phyloP scores from a whole-genome alignment of 306 rosid species.

The Lupinus albus region DNA sequence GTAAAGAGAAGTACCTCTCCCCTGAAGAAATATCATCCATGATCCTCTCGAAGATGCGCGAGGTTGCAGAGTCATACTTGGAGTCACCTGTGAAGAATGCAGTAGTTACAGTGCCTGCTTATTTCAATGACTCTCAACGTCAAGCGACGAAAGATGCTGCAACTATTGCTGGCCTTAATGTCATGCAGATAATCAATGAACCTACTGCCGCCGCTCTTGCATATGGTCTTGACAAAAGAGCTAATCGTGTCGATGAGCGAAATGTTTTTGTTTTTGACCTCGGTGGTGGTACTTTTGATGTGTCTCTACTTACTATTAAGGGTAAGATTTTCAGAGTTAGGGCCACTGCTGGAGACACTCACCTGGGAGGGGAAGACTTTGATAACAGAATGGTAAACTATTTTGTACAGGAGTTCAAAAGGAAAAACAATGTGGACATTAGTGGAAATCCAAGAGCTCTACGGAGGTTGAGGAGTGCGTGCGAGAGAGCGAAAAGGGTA shows the following conservation, averaged over 20 bases:
- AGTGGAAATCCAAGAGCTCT: constrained; percentile 73
- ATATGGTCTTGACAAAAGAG: constrained; percentile 71
- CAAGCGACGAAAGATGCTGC: constrained; percentile 79
- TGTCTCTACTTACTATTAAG: constrained; percentile 72
- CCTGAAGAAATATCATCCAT: constrained; percentile 75
- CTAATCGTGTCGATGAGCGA: constrained; percentile 61
- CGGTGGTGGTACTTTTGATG: constrained; percentile 70
- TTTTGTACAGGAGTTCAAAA: constrained; percentile 78
- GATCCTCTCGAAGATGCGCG: constrained; percentile 80
- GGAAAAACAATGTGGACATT: constrained; percentile 75
- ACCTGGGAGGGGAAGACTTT: constrained; percentile 75
- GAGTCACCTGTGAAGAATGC: constrained; percentile 69
- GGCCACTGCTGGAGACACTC: constrained; percentile 82
- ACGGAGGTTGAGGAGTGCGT: constrained; percentile 67
- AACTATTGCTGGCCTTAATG: constrained; percentile 71
- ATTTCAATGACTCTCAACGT: constrained; percentile 75
- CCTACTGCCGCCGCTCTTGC: constrained; percentile 82
- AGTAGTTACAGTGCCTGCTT: constrained; percentile 81
- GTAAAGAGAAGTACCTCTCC: constrained; percentile 60
- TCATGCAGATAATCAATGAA: constrained; percentile 65
- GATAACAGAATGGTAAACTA: constrained; percentile 54
- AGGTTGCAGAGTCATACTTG: constrained; percentile 83
- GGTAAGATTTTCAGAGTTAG: constrained; percentile 76
- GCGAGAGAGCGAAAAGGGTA: constrained; percentile 84
- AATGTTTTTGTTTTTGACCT: constrained; percentile 68